phyloP scores from a whole-genome alignment of 352 stramenopile species.

The Pythium rishiriense region DNA sequence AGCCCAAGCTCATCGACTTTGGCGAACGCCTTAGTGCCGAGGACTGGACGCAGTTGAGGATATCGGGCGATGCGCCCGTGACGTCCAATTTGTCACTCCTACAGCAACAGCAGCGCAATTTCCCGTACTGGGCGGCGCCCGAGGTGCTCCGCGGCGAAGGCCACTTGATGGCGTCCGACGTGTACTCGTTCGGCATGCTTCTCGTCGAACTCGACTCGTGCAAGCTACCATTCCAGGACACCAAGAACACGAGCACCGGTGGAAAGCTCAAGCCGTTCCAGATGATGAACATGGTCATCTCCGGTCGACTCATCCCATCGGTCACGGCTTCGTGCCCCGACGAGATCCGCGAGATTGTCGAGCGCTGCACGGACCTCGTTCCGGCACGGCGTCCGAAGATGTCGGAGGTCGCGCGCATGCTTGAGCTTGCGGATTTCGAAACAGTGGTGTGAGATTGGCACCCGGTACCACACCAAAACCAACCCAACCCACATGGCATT shows the following conservation, averaged over 20 bases:
- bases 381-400: slow-evolving; percentile 26
- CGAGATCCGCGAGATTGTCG: slow-evolving; percentile 22
- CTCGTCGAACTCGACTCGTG: slow-evolving; percentile 33
- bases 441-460: slow-evolving; percentile 12
- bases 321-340: slow-evolving; percentile 19
- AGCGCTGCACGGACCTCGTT: slow-evolving; percentile 21
- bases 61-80: slow-evolving; percentile 9
- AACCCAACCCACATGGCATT: neutral
- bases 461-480: neutral
- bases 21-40: slow-evolving; percentile 25
- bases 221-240: slow-evolving; percentile 28
- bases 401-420: slow-evolving; percentile 25
- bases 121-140: slow-evolving; percentile 33
- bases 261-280: slow-evolving; percentile 32
- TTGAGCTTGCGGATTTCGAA: slow-evolving; percentile 25
- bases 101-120: slow-evolving; percentile 15
- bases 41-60: slow-evolving; percentile 30
- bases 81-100: neutral
- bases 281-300: slow-evolving; percentile 34
- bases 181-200: slow-evolving; percentile 41
- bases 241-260: slow-evolving; percentile 28
- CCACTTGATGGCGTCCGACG: slow-evolving; percentile 27
- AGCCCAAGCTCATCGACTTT: slow-evolving; percentile 34
- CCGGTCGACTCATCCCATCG: slow-evolving; percentile 23
- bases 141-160: slow-evolving; percentile 30